A percentile compares a stretch with the other conserved stretches of the same genome.
Evolutionary conservation across 2,329 filamentous ascomycete genomes (phyloP).

Genomic region (Colletotrichum trifolii): DNA sequence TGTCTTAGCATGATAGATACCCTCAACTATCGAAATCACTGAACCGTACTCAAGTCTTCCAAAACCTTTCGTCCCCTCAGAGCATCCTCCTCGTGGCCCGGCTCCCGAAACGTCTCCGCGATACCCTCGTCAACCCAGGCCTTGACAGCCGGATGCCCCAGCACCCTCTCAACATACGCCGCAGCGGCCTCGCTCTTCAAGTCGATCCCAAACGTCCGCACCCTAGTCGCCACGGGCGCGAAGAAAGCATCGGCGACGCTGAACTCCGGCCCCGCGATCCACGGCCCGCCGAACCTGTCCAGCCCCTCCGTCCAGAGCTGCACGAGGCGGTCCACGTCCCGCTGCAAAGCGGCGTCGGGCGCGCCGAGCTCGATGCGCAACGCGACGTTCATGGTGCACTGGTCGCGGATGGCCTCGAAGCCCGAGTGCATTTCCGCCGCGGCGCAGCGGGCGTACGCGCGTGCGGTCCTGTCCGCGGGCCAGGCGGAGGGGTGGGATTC

Average conservation of each 20-base stretch:
- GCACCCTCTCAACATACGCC: slow-evolving; percentile 49
- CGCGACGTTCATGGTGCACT: slow-evolving; percentile 56
- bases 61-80: slow-evolving; percentile 20
- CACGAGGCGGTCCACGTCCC: slow-evolving; percentile 50
- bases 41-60: slow-evolving; percentile 18
- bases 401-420: slow-evolving; percentile 53
- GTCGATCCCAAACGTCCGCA: slow-evolving; percentile 50
- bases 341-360: slow-evolving; percentile 44
- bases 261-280: slow-evolving; percentile 51
- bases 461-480: slow-evolving; percentile 48
- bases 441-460: slow-evolving; percentile 56
- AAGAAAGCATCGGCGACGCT: slow-evolving; percentile 54
- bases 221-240: slow-evolving; percentile 53
- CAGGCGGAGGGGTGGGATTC: slow-evolving; percentile 56
- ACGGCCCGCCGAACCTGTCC: slow-evolving; percentile 53
- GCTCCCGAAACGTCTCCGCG: slow-evolving; percentile 50
- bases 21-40: not conserved
- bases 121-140: slow-evolving; percentile 52
- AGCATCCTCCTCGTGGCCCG: slow-evolving; percentile 19
- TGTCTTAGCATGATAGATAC: too few relatives aligned
- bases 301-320: slow-evolving; percentile 52
- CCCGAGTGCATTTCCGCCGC: slow-evolving; percentile 60
- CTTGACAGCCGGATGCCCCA: slow-evolving; percentile 48
- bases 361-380: slow-evolving; percentile 48
- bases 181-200: slow-evolving; percentile 42